Evolutionary conservation across 2,329 filamentous ascomycete genomes (phyloP), one percentile per base, ranked within the genome.

Genomic region (Colletotrichum melonis): DNA sequence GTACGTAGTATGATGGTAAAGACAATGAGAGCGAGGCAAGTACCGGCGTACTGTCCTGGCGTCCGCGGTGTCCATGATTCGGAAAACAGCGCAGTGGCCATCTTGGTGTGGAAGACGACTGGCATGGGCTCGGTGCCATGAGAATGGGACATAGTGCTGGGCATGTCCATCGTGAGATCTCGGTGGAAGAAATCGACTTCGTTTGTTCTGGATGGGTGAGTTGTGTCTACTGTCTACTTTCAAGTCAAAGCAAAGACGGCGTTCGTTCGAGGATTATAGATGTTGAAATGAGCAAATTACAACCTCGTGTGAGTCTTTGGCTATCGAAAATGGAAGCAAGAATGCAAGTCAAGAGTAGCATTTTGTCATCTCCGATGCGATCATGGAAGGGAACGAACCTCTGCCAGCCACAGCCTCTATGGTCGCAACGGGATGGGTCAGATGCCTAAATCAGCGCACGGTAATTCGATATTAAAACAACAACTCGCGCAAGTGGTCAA

Each of bases 101-200:
- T 72, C 19, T 46, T 46, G 28, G 57, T 67, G 26, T 74, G 72
- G 35, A 72, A 74, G 46, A 74, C 42, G 14, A 74, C 62, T 8
- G 63, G 63, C 69, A 63, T 72, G 12, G 64, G 22, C 35, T 8
- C 35, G 1, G 16, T 1, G 28, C 22, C 38, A 26, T 66, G 42
- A 24, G 57, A 54, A 35, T 22, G 24, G 11, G 6, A 22, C 19
- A 9, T 49, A 28, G 28, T 70, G 67, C 1, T 28, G 16, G 5
- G 56, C 42, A 22, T 49, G 3, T 49, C 42, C 42, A 49, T 49
- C 42, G 8, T 8, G 7, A 49, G 42, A 19, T 49, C 19, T 22
- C 38, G 14, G 12, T 19, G 14, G 14, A 19, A 19, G 14, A 19
- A 49, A 5, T 49, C 8, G 42, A 49, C 4, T 49, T 19, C 19